Evolutionary conservation across 1,284 basidiomycete genomes (phyloP).

Genomic region (Cutaneotrichosporon cavernicola): DNA sequence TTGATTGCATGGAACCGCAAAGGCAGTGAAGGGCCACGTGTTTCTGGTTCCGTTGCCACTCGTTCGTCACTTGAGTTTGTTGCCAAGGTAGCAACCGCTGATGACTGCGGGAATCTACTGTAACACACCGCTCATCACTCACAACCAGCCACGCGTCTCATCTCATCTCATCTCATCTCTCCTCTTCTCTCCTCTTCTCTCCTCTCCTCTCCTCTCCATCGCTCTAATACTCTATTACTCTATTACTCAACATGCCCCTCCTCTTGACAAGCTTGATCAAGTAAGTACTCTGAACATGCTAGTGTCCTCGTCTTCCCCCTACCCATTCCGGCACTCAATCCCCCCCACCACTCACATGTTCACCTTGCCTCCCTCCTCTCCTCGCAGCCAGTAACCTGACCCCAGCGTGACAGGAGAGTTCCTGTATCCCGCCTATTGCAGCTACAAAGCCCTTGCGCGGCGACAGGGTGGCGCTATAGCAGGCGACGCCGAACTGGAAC

Average conservation of each 20-base stretch:
- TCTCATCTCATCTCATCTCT: neutral
- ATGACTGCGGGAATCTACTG: no score
- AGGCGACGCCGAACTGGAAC: slow-evolving; percentile 55
- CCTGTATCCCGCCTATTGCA: slow-evolving; percentile 54
- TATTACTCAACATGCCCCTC: slow-evolving; percentile 16
- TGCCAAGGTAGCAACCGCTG: no score
- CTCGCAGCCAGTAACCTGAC: slow-evolving; percentile 20
- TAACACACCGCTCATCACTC: no score
- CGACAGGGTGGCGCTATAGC: slow-evolving; percentile 63
- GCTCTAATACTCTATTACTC: no score
- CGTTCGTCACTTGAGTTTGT: neutral
- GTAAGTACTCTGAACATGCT: slow-evolving; percentile 1
- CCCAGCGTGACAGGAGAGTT: slow-evolving; percentile 45
- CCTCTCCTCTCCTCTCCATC: neutral
- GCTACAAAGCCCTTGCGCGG: slow-evolving; percentile 58
- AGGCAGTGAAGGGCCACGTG: neutral
- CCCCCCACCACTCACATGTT: neutral
- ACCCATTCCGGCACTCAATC: neutral
- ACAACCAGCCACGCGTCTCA: neutral
- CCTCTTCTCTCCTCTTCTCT: neutral
- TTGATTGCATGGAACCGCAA: no score
- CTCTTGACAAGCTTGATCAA: slow-evolving; percentile 21
- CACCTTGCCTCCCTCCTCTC: no score
- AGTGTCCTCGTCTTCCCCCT: neutral
- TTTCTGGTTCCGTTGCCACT: neutral